Base-by-base conservation (phyloP, 1,284 basidiomycete species). In the Microbotryum lychnidis-dioicae region DNA sequence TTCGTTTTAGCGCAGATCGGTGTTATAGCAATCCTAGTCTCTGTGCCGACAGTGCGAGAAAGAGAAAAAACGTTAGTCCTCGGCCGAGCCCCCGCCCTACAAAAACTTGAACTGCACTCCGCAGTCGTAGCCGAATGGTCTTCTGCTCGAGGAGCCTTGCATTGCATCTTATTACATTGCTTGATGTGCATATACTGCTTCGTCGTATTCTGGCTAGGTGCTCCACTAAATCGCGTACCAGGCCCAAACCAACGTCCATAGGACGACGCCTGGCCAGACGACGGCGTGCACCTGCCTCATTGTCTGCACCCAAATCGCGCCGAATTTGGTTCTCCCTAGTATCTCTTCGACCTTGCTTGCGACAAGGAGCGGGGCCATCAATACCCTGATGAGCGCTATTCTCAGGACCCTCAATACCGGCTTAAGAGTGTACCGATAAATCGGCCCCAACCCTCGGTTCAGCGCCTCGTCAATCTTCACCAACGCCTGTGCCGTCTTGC, bases 201-300 rank as follows among this genome's bases (percentile, higher is more conserved):
- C 37, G 14, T 42, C 16, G 37, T 16, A 42, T 42, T 2, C 16
- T 12, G 37, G 27, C 21, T 51, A 21, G 20, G 3, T 31, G 4
- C 2, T 20, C n/a, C 7, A 37, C 21, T 50, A 57, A 16, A 56
- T 31, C 20, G 10, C n/a, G 44, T 50, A 58, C 65, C 65, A 66
- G 8, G 47, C 42, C 47, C 31, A 58, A 27, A 58, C 42, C 3
- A 33, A 29, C 1, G 42, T 33, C 65, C 65, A 66, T 4, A 44
- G 14, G 4, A 27, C 50, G 7, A 64, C 57, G 2, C 56, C 62
- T 6, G 42, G 44, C 59, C 53, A 37, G 3, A 51, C 57, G 6
- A 66, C 50, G 16, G 44, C 49, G 23, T 33, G 33, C 29, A 54
- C 47, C 20, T 64, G 57, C 20, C 23, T n/a, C 10, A 42, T 21